Evolutionary conservation across 1,284 basidiomycete species (phyloP).

Genomic region (Cryptococcus amylolentus): DNA sequence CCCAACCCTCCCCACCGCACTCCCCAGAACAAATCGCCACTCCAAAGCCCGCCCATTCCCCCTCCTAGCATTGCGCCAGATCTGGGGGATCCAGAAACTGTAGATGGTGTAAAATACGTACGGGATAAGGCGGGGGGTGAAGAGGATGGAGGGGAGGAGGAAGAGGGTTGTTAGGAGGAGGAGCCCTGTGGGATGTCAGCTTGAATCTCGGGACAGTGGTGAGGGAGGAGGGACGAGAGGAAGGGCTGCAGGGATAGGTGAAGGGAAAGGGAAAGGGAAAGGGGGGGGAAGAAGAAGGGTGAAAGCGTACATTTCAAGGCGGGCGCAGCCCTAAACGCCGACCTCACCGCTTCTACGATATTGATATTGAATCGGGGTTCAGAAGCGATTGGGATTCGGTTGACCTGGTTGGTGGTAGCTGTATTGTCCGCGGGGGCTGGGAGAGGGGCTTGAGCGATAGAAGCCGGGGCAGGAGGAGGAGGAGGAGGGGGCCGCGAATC

Average conservation of each 20-base stretch:
- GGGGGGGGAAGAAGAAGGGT: constrained; percentile 17
- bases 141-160: constrained; percentile 62
- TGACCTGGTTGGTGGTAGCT: not conserved
- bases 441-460: constrained; percentile 20
- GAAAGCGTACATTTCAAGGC: constrained; percentile 55
- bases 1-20: constrained; percentile 65
- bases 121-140: constrained; percentile 67
- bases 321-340: not conserved
- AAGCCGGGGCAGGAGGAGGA: constrained; percentile 12
- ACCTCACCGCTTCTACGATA: not conserved
- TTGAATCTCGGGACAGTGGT: not conserved
- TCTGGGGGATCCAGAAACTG: constrained; percentile 78
- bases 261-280: not conserved
- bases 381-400: not conserved
- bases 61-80: constrained; percentile 67
- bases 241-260: not conserved
- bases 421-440: constrained; percentile 14
- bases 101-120: constrained; percentile 69
- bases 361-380: too few species aligned
- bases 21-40: constrained; percentile 71
- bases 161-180: constrained; percentile 12
- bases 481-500: constrained; percentile 41
- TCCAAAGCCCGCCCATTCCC: constrained; percentile 67
- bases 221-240: not conserved
- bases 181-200: constrained; percentile 6